Conservation (phyloP, 179 eudicot genomes). For the Silene noctiflora region DNA sequence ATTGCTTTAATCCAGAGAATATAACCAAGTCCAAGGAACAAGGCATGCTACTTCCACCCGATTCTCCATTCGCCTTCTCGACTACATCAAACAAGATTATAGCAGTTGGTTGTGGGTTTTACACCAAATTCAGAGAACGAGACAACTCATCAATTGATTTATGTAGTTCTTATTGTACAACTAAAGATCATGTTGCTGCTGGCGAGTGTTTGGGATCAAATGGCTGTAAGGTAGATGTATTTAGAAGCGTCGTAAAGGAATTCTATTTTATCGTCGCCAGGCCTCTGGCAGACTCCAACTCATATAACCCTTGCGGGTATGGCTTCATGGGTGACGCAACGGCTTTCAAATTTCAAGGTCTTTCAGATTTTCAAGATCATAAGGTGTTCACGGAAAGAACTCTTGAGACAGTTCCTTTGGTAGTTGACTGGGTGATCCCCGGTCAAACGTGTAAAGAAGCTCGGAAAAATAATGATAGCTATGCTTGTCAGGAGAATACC, state of each 20-base stretch:
- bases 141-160: not conserved
- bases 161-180: not conserved
- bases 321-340: conserved; percentile 39
- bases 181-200: not conserved
- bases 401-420: conserved; percentile 19
- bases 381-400: not conserved
- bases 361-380: conserved; percentile 10
- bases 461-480: not conserved
- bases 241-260: not conserved
- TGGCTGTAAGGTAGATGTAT: not conserved
- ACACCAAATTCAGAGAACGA: not conserved
- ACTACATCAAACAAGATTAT: not conserved
- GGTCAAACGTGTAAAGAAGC: conserved; percentile 26
- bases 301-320: conserved; percentile 35
- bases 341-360: conserved; percentile 19
- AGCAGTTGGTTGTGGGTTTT: conserved; percentile 8
- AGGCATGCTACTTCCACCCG: conserved; percentile 1
- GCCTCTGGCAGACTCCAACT: not conserved
- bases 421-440: conserved; percentile 39
- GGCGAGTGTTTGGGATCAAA: not conserved
- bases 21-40: not conserved
- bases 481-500: conserved; percentile 29
- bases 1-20: not conserved
- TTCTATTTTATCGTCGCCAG: not conserved
- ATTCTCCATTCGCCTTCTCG: conserved; percentile 10